Base-by-base conservation (phyloP, 805 yeast species). In the Sugiyamaella chiloensis region DNA sequence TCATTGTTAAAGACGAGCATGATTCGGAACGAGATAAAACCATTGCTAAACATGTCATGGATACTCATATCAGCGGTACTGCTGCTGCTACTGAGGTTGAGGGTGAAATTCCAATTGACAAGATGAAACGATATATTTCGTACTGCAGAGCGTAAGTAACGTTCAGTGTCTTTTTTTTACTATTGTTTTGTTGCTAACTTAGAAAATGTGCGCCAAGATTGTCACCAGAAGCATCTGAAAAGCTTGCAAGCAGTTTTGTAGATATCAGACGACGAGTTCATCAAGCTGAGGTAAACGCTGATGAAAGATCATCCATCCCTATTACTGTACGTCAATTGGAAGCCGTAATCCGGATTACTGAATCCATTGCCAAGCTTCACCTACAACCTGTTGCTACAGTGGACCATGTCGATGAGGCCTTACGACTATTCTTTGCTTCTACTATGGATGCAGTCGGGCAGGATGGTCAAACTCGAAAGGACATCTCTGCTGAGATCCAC, bases 311-410 rank as follows among this genome's bases (percentile, higher is more conserved):
- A 0, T 85, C 96, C 1, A 93, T 93, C 60, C 99, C 99, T 24
- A 91, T 93, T 61, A 93, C 99, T 0, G 81, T 93, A 39, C 89
- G 99, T 75, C 99, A 93, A 71, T 75, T 93, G 52, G 99, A 93
- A 69, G 99, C 99, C 32, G 87, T 93, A 58, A 81, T 93, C 42
- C 90, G 99, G 71, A 93, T 93, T 46, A 80, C 97, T 1, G 99
- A 93, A 69, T 79, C 96, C 0, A 70, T 93, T 48, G 99, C 99
- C 5, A 93, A 93, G 66, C 65, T 93, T 50, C 82, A 83, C 48
- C 70, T 93, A 47, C 75, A 84, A 11, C 91, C 97, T 1, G 75
- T 88, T 14, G 98, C 96, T 2, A 77, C 80, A 6, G 93, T 81
- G 58, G 83, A 79, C 54, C 98, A 93, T 62, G 99, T 93, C 24